phyloP scores from a whole-genome alignment of 257 asterid species.

The Lithospermum erythrorhizon region DNA sequence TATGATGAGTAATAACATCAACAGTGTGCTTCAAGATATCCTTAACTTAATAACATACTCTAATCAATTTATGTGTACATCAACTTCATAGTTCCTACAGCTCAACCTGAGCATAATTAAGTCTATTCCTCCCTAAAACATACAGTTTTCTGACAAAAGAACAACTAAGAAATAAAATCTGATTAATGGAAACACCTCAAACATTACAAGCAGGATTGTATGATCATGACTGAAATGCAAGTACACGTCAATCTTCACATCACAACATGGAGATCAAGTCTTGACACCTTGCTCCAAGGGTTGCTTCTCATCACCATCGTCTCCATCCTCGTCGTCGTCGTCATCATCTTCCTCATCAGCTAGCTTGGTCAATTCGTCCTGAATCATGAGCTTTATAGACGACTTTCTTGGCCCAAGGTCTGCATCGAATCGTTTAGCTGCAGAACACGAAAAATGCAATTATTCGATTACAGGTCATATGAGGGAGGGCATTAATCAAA shows the following conservation, averaged over 20 bases:
- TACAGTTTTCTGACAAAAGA: background rate
- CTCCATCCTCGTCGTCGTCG: conserved; percentile 23
- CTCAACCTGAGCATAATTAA: background rate
- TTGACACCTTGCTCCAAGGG: conserved; percentile 11
- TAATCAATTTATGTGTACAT: background rate
- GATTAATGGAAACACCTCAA: background rate
- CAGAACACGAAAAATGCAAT: background rate
- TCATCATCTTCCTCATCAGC: conserved; percentile 50
- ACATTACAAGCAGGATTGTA: background rate
- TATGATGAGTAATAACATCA: too few species aligned
- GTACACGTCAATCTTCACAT: background rate
- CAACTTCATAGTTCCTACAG: background rate
- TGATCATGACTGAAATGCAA: background rate
- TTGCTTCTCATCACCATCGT: conserved; percentile 3
- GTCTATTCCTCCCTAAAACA: background rate
- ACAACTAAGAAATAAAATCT: background rate
- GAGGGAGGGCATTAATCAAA: background rate
- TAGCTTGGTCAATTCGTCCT: conserved; percentile 61
- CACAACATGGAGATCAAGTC: conserved; percentile 1
- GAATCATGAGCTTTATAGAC: conserved; percentile 60
- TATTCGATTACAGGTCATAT: background rate
- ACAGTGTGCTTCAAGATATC: too few species aligned
- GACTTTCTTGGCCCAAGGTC: conserved; percentile 41
- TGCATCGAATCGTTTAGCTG: conserved; percentile 38
- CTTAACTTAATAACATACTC: background rate